Evolutionary conservation across 352 stramenopile genomes (phyloP).

Genomic region (Saprolegnia parasitica): DNA sequence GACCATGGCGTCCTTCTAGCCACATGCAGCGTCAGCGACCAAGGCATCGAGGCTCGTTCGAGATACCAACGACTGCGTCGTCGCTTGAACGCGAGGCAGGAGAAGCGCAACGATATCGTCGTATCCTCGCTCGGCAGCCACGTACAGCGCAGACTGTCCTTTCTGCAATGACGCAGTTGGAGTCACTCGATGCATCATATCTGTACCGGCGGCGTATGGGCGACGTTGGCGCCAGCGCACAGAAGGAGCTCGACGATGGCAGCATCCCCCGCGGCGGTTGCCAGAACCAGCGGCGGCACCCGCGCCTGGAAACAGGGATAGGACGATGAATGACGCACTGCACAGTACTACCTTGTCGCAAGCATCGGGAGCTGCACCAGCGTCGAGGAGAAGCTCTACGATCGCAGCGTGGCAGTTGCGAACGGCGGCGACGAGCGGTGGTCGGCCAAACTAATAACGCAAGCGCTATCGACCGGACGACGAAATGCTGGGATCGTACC

Average conservation of each 20-base stretch:
- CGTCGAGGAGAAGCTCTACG: neutral
- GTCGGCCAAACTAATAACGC: conserved; percentile 6
- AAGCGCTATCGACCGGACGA: neutral
- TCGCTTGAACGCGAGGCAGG: neutral
- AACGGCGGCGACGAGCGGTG: neutral
- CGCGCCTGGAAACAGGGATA: neutral
- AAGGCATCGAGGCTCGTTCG: neutral
- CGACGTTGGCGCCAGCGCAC: neutral
- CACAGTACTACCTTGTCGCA: conserved; percentile 2
- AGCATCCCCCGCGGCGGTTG: neutral
- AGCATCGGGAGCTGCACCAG: conserved; percentile 1
- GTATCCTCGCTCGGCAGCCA: neutral
- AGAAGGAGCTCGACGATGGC: neutral
- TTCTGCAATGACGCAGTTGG: neutral
- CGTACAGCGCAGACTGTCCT: neutral
- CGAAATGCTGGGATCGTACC: neutral
- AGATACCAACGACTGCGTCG: neutral
- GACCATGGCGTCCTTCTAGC: neutral
- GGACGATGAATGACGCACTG: too few species aligned
- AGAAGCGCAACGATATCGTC: neutral
- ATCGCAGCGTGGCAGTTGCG: neutral
- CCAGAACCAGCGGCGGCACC: neutral
- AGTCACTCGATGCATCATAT: too few species aligned
- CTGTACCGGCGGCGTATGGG: too few species aligned
- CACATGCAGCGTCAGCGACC: neutral